Evolutionary conservation across 2,329 filamentous ascomycete species (phyloP).

Genomic region (Cladosporium colombiae): DNA sequence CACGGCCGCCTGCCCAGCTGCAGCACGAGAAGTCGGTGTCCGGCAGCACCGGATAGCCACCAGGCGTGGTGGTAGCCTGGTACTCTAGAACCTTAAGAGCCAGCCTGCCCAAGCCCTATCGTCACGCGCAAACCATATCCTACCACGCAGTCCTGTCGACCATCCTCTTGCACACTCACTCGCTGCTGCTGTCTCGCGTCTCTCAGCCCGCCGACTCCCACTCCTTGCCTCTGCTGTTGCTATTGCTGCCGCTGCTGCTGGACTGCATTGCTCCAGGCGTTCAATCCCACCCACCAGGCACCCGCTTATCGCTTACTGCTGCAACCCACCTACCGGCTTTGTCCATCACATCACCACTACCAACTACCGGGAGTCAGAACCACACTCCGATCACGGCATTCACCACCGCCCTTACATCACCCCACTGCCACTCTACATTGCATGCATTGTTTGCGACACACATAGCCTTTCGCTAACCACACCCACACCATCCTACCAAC

Average conservation of each 20-base stretch:
- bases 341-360: background rate
- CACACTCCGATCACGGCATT: conserved; percentile 17
- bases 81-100: background rate
- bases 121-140: conserved; percentile 5
- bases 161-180: background rate
- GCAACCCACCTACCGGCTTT: background rate
- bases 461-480: background rate
- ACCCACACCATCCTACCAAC: background rate
- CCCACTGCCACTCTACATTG: background rate
- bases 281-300: background rate
- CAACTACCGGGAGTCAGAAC: conserved; percentile 3
- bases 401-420: conserved; percentile 16
- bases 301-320: background rate
- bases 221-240: background rate
- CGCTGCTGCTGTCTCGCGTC: background rate
- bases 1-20: background rate
- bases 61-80: background rate
- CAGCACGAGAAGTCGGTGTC: conserved; percentile 1
- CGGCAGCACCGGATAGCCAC: background rate
- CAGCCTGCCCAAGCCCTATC: background rate
- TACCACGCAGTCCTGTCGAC: background rate
- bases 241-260: background rate
- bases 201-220: background rate
- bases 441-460: background rate
- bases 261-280: background rate